These are phyloP conservation scores for Fusarium subglutinans DNA, from an alignment of 2,329 filamentous ascomycete genomes.

Conservation along the genomic window DNA sequence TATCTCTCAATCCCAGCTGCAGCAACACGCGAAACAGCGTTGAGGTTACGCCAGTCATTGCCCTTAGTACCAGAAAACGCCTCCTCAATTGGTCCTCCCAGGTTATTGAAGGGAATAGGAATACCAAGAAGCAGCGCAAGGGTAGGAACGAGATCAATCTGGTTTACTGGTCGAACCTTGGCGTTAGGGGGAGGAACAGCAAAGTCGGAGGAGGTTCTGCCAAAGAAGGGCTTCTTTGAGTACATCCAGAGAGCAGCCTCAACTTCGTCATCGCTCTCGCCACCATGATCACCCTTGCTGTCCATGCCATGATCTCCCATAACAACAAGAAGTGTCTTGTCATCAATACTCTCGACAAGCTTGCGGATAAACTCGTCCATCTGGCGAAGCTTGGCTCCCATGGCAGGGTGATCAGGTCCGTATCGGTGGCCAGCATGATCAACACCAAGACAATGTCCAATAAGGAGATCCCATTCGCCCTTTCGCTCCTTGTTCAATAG, in stretches of 20 bases:
- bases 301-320: slow-evolving; percentile 99
- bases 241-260: slow-evolving; percentile 99
- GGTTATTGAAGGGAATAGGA: slow-evolving; percentile 95
- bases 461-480: slow-evolving; percentile 88
- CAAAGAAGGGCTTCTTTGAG: slow-evolving; percentile 86
- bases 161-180: slow-evolving; percentile 78
- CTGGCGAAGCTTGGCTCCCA: slow-evolving; percentile 88
- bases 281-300: slow-evolving; percentile 95
- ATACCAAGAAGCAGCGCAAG: slow-evolving; percentile 87
- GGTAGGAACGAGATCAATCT: slow-evolving; percentile 96
- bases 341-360: slow-evolving; percentile 77
- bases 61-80: slow-evolving; percentile 80
- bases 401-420: slow-evolving; percentile 90
- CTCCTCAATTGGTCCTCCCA: slow-evolving; percentile 92
- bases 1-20: slow-evolving; percentile 91
- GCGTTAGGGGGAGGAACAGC: slow-evolving; percentile 72
- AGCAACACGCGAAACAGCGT: slow-evolving; percentile 77
- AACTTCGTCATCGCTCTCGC: slow-evolving; percentile 95
- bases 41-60: slow-evolving; percentile 79
- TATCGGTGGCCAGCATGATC: slow-evolving; percentile 98
- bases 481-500: slow-evolving; percentile 73
- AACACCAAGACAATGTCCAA: slow-evolving; percentile 93
- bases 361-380: slow-evolving; percentile 85
- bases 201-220: slow-evolving; percentile 72
- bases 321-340: slow-evolving; percentile 87